These are phyloP conservation scores for Epicoccum nigrum DNA, from an alignment of 2,329 filamentous ascomycete genomes.

Conservation along the genomic window DNA sequence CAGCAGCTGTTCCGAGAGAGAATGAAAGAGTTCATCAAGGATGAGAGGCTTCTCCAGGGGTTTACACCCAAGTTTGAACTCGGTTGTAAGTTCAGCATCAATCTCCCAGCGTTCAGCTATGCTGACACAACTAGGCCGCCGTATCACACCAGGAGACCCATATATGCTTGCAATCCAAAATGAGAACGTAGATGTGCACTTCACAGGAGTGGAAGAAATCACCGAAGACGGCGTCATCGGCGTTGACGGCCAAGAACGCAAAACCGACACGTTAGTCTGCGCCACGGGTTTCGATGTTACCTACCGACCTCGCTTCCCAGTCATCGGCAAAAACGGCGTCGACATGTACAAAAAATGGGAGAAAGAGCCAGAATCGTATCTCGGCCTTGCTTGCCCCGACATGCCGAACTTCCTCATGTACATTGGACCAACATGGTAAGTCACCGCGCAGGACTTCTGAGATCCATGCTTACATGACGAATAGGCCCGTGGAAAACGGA, in stretches of 20 bases:
- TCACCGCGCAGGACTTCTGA: not conserved
- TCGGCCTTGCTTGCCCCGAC: conserved; percentile 51
- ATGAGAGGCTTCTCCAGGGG: conserved; percentile 56
- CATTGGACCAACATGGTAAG: conserved; percentile 44
- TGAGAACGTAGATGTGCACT: conserved; percentile 58
- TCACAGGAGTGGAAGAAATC: conserved; percentile 53
- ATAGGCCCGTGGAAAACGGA: conserved; percentile 55
- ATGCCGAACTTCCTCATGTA: conserved; percentile 54
- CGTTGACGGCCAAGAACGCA: conserved; percentile 50
- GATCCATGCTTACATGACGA: not conserved
- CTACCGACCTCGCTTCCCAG: conserved; percentile 51
- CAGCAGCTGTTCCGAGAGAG: conserved; percentile 49
- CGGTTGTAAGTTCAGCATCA: conserved; percentile 44
- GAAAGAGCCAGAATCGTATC: conserved; percentile 48
- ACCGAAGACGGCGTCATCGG: conserved; percentile 56
- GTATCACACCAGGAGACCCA: conserved; percentile 58
- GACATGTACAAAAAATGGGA: conserved; percentile 51
- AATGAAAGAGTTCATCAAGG: conserved; percentile 60
- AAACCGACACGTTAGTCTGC: conserved; percentile 53
- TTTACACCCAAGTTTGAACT: conserved; percentile 56
- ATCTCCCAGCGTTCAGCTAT: not conserved
- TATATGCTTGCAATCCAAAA: conserved; percentile 60
- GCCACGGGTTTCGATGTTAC: conserved; percentile 55
- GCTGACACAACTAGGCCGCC: conserved; percentile 34
- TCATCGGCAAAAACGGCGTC: conserved; percentile 51